Conservation (phyloP, 306 rosid genomes). For the Begonia fuchsioides region DNA sequence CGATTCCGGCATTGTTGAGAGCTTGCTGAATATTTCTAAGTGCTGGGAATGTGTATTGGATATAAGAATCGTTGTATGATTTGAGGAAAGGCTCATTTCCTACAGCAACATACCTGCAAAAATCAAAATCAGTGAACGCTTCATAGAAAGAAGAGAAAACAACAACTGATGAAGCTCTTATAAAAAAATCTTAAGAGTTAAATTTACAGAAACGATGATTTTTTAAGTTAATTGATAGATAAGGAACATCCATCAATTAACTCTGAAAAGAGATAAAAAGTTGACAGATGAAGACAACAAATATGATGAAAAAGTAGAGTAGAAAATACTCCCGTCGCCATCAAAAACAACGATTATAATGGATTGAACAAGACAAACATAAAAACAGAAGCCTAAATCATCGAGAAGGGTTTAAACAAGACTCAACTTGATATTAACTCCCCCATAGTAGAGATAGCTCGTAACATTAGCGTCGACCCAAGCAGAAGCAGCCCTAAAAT, state of each 20-base stretch:
- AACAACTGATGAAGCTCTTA: no score
- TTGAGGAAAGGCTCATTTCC: conserved; percentile 89
- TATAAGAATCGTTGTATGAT: conserved; percentile 61
- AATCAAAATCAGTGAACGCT: conserved; percentile 9
- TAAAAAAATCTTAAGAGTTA: no score
- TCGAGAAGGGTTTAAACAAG: neutral
- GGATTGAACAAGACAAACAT: neutral
- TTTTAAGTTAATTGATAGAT: no score
- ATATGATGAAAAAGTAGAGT: no score
- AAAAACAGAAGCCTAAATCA: neutral
- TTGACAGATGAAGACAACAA: no score
- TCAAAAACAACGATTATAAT: no score
- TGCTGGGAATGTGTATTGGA: conserved; percentile 54
- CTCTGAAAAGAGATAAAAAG: no score
- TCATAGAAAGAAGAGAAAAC: neutral
- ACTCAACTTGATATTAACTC: conserved; percentile 84
- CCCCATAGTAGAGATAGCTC: conserved; percentile 54
- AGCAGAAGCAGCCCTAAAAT: conserved; percentile 49
- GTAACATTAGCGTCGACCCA: conserved; percentile 92
- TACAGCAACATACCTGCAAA: conserved; percentile 78
- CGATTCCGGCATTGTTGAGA: conserved; percentile 45
- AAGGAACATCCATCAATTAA: no score
- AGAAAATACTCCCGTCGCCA: no score
- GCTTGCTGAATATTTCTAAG: conserved; percentile 66
- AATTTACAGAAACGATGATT: no score